Base-by-base conservation (phyloP, 2,329 filamentous ascomycete species). In the Tolypocladium tropicale region DNA sequence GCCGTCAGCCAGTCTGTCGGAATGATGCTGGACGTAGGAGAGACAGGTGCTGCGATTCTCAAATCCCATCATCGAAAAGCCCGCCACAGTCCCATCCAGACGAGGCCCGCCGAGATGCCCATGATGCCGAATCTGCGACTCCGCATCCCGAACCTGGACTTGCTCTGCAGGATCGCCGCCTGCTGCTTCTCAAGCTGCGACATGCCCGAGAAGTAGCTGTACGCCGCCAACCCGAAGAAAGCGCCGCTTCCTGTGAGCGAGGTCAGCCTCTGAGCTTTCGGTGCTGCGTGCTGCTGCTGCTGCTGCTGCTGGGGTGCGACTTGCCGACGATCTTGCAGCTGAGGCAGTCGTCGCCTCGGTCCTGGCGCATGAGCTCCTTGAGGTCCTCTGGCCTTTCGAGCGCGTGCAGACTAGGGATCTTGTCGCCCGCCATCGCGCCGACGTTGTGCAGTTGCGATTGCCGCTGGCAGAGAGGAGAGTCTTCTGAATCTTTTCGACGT, bases 201-300 rank as follows among this genome's bases (percentile, higher is more conserved):
- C 70, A 85, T 86, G 57, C 89, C 89, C 3, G 86, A 88, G 59
- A 84, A 76, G 72, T 91, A 92, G 70, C 84, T 91, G 72, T 92
- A 94, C 1, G 78, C 84, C 4, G 84, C 89, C 18, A 93, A 81
- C 1, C 86, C 87, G 56, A 90, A 76, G 60, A 94, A 90, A 1
- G 88, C 86, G 41, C 84, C 79, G 65, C 87, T 86, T 49, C 89
- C 89, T 92, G 63, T 56, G 25, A 14, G 7, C 3, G 39, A 21
- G 39, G 46, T 49, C 18, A 49, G 46, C 46, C 4, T 32, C 28
- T 3, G 28, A 6, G 46, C 46, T 21, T 32, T 21, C 46, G 46
- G 32, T 12, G 46, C 28, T 2, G 28, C 14, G n/a, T 6, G 18
- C 25, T n/a, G 43, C 14, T 18, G 25, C 2, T 30, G n/a, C n/a